These are phyloP conservation scores for Myxozyma monticola DNA, from an alignment of 805 yeast species.

Conservation along the genomic window DNA sequence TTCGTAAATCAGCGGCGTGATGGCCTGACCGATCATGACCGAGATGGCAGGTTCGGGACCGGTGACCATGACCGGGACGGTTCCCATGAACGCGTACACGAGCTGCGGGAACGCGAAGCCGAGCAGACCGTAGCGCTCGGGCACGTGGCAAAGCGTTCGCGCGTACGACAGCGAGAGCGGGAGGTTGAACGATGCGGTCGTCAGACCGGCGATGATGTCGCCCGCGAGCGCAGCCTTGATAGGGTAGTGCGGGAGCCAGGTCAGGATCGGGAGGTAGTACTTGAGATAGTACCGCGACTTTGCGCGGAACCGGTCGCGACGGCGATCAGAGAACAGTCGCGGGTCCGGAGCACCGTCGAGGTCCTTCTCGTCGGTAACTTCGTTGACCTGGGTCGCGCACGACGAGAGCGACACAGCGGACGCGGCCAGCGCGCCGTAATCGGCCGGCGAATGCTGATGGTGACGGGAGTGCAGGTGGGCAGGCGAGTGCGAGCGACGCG, in stretches of 20 bases:
- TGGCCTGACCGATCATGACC: constrained; percentile 75
- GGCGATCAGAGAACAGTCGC: constrained; percentile 23
- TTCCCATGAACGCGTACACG: constrained; percentile 74
- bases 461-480: constrained; percentile 13
- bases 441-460: constrained; percentile 1
- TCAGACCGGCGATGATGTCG: constrained; percentile 80
- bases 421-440: constrained; percentile 25
- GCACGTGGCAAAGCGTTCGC: constrained; percentile 78
- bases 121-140: constrained; percentile 75
- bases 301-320: constrained; percentile 26
- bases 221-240: constrained; percentile 44
- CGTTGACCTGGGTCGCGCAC: constrained; percentile 20
- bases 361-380: background rate
- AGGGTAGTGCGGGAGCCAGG: constrained; percentile 53
- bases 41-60: constrained; percentile 93
- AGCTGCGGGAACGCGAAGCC: constrained; percentile 77
- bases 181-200: constrained; percentile 86
- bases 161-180: constrained; percentile 86
- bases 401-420: constrained; percentile 23
- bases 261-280: constrained; percentile 57
- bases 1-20: constrained; percentile 55
- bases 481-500: constrained; percentile 21
- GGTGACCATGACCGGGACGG: constrained; percentile 85
- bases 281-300: constrained; percentile 37
- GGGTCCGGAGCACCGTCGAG: constrained; percentile 22